phyloP scores from a whole-genome alignment of 495 filamentous ascomycete species.

The Penicillium simplicissimum region DNA sequence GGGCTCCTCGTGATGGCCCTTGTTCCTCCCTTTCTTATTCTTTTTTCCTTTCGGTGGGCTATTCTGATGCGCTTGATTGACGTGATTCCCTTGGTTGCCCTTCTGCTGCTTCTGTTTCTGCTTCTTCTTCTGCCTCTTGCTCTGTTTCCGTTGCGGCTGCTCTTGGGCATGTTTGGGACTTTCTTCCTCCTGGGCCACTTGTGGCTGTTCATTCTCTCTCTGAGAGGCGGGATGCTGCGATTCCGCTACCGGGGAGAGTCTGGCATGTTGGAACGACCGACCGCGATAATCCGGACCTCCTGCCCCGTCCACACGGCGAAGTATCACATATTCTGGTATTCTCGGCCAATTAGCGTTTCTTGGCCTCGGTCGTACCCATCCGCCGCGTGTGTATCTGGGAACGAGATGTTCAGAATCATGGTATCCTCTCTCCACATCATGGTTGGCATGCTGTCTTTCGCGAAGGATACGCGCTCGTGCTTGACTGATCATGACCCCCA shows the following conservation, averaged over 20 bases:
- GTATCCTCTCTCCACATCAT: constrained; percentile 4
- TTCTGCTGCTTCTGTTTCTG: background rate
- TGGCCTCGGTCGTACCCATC: background rate
- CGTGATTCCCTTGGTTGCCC: background rate
- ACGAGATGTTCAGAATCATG: background rate
- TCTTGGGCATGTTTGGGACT: background rate
- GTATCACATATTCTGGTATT: background rate
- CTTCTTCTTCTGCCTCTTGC: background rate
- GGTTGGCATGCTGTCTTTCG: background rate
- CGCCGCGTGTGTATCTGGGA: background rate
- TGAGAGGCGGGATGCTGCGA: background rate
- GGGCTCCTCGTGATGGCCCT: background rate
- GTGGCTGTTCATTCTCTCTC: background rate
- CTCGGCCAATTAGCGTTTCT: background rate
- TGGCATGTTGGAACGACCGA: background rate
- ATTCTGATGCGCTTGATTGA: too few relatives aligned
- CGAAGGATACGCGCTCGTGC: background rate
- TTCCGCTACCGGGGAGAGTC: background rate
- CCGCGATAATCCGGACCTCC: background rate
- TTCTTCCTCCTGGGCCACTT: background rate
- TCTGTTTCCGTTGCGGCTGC: background rate
- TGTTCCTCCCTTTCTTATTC: background rate
- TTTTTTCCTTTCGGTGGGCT: background rate
- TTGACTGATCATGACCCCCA: background rate
- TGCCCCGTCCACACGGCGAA: background rate